phyloP scores from a whole-genome alignment of 306 rosid genomes.

The Cucumis cinereus region DNA sequence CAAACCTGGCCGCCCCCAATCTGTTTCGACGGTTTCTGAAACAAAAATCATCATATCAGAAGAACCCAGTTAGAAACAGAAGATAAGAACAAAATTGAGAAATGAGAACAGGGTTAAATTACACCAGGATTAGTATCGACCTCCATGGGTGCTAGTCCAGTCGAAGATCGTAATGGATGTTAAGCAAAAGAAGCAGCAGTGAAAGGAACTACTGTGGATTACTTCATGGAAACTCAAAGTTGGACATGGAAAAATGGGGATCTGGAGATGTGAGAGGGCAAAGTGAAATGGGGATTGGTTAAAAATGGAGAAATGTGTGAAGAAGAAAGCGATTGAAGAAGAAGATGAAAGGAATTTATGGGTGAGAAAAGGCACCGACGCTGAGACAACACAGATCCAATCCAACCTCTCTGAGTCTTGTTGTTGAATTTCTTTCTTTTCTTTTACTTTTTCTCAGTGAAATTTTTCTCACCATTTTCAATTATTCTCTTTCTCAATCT shows the following conservation, averaged over 20 bases:
- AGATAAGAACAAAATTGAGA: background rate
- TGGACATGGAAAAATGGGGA: background rate
- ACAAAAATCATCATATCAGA: background rate
- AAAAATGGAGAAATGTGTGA: background rate
- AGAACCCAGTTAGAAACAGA: background rate
- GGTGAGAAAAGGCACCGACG: conserved; percentile 6
- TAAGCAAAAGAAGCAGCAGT: background rate
- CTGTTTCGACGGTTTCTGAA: conserved; percentile 7
- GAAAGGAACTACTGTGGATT: background rate
- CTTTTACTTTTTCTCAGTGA: background rate
- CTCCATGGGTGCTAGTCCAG: conserved; percentile 4
- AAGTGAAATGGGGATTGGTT: background rate
- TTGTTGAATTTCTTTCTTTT: background rate
- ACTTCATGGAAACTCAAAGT: background rate
- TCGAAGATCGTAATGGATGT: background rate
- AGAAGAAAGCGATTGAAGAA: background rate
- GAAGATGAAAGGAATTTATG: background rate
- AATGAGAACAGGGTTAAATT: background rate
- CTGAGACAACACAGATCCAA: conserved; percentile 2
- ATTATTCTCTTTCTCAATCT: background rate
- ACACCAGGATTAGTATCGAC: conserved; percentile 8
- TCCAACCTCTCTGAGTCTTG: background rate
- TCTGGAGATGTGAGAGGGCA: background rate
- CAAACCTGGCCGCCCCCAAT: conserved; percentile 52
- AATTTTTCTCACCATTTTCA: background rate